These are phyloP conservation scores for Lyophyllum atratum DNA, from an alignment of 768 basidiomycete species.

Conservation along the genomic window DNA sequence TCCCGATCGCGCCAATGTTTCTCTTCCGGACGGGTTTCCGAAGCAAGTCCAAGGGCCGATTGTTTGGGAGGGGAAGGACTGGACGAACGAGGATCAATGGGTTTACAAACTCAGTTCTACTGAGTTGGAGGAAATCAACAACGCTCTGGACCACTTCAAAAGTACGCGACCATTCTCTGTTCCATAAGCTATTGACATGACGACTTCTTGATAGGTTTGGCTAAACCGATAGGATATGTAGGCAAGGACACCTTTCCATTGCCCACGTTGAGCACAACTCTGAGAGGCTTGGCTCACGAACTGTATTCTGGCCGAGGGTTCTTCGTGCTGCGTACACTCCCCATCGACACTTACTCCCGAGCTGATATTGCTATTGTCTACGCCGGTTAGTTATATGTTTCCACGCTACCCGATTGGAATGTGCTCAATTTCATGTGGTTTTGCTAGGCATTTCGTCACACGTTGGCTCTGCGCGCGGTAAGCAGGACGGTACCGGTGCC, in stretches of 20 bases:
- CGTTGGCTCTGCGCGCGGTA: constrained; percentile 43
- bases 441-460: constrained; percentile 46
- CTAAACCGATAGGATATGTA: constrained; percentile 36
- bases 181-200: background rate
- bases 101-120: constrained; percentile 35
- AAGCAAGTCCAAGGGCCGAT: constrained; percentile 35
- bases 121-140: constrained; percentile 40
- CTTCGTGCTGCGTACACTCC: constrained; percentile 49
- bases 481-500: constrained; percentile 44
- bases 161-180: constrained; percentile 20
- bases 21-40: constrained; percentile 41
- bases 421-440: constrained; percentile 7
- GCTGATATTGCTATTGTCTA: constrained; percentile 43
- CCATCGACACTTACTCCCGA: constrained; percentile 41
- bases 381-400: constrained; percentile 34
- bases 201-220: constrained; percentile 20
- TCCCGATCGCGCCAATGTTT: constrained; percentile 31
- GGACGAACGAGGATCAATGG: constrained; percentile 44
- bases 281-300: constrained; percentile 39
- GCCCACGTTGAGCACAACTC: constrained; percentile 35
- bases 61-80: constrained; percentile 49
- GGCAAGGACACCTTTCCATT: constrained; percentile 43
- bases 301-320: constrained; percentile 49
- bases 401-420: constrained; percentile 19
- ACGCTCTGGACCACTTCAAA: constrained; percentile 40